Base-by-base conservation (phyloP, 2,329 filamentous ascomycete species). In the Daldinia sp. region DNA sequence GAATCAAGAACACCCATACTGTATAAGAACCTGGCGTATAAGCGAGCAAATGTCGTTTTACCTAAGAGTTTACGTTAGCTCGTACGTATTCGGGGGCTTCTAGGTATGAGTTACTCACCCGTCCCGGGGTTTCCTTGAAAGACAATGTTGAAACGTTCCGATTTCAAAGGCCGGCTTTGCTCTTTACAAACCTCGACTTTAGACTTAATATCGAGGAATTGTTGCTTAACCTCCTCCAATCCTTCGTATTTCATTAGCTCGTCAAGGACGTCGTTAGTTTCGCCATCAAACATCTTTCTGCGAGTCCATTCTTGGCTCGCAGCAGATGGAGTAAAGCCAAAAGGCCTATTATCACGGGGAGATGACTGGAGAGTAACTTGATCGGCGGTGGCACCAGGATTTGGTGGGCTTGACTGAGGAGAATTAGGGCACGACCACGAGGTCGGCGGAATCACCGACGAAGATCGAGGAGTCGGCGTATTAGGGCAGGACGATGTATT, bases 41-140 rank as follows among this genome's bases (percentile, higher is more conserved):
- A 35, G 32, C 32, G 32, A n/a, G 32, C 32, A 35, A 35, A 15
- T 35, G 32, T 35, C 8, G 32, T 35, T 35, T 35, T 35, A 35
- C 32, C 32, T 35, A 35, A 15, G 32, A 35, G 15, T 35, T 7
- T 15, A n/a, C 13, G 15, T 35, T 15, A 35, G 32, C 25, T 85
- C 77, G 2, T 85, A 73, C 0, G 93, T 80, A 0, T 78, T 67
- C n/a, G n/a, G n/a, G n/a, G n/a, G n/a, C n/a, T n/a, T n/a, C n/a
- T n/a, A n/a, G n/a, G n/a, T 1, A 87, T 78, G 1, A 91, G n/a
- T 75, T 0, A 87, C 77, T 72, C 76, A 85, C 89, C 90, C 58
- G 90, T 93, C 3, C 91, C 91, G 0, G 91, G 90, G 68, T 93
- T 94, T 0, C 91, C 91, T 0, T 93, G 76, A 2, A 94, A 75